Evolutionary conservation across 345 rosid species (phyloP).

Genomic region (Sisymbrium altissimum): DNA sequence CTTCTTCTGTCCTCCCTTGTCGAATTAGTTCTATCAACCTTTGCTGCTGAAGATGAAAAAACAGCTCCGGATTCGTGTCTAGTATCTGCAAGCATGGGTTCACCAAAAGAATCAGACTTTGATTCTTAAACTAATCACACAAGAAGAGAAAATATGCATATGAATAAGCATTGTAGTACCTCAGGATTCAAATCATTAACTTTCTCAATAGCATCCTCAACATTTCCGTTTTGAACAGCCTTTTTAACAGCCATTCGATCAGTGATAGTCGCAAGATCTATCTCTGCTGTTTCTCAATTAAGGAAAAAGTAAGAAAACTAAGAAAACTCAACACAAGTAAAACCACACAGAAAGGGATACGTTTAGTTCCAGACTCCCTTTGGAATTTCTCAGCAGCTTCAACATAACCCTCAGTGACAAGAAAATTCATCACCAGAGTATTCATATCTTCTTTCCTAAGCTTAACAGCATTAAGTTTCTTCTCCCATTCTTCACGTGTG

Average conservation of each 20-base stretch:
- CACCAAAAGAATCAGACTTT: not conserved
- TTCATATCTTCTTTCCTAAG: constrained; percentile 96
- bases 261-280: constrained; percentile 86
- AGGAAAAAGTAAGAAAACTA: no score
- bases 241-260: constrained; percentile 98
- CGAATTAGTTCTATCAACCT: constrained; percentile 93
- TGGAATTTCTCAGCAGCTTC: constrained; percentile 92
- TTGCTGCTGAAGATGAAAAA: constrained; percentile 99
- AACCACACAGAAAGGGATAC: no score
- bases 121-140: not conserved
- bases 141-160: not conserved
- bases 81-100: constrained; percentile 49
- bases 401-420: constrained; percentile 94
- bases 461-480: constrained; percentile 79
- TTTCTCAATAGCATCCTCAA: constrained; percentile 96
- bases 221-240: constrained; percentile 93
- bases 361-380: constrained; percentile 90
- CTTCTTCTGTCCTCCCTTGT: constrained; percentile 86
- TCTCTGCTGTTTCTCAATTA: constrained; percentile 71
- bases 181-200: constrained; percentile 92
- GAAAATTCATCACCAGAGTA: constrained; percentile 94
- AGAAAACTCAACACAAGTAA: no score
- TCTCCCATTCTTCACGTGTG: constrained; percentile 89
- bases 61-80: constrained; percentile 92
- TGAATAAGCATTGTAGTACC: constrained; percentile 41